Evolutionary conservation across 208 protist species (phyloP), one percentile per base, ranked within the genome.

Genomic region (Trypanosoma boissoni): DNA sequence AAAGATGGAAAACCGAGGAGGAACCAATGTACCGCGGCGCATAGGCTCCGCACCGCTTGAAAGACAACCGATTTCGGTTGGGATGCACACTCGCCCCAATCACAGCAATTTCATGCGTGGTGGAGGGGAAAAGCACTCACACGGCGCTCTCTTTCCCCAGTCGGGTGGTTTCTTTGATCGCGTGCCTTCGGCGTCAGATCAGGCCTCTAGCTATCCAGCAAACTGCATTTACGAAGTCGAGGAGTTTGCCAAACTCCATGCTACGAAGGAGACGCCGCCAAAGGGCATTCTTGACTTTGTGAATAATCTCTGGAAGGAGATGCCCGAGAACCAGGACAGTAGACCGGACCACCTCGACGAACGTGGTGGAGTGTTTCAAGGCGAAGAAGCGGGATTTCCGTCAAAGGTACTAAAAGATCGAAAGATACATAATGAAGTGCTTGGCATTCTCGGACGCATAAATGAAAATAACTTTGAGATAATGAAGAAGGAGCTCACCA

Each of bases 401-500:
- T 85, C 76, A 10, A 80, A 83, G 72, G 77, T 89, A 54, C 51
- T 90, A 66, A 60, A 34, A 3, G 78, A 95, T 24, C 88, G 88
- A 26, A 86, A 81, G 64, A 69, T 95, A 29, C 71, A 87, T 53
- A 84, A 95, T 69, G 83, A 95, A 74, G 88, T 95, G 43, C 73
- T 86, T 9, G 88, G 88, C 56, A 92, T 95, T 61, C 58, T 95
- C 2, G 81, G 79, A n/a, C 83, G 79, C 51, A 83, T 95, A 7
- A 88, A 83, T 9, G 65, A 71, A n/a, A 55, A 54, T 5, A 95
- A 92, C 68, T 43, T 90, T 3, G 70, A 76, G 10, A 55, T 70
- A 32, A 88, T 95, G 83, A 83, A 88, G 69, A 50, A 71, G 49
- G 80, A 91, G 59, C 60, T 95, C 27, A 84, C 60, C 0, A 77